Evolutionary conservation across 2,329 filamentous ascomycete genomes (phyloP).

Genomic region (Diaporthe caulivora): DNA sequence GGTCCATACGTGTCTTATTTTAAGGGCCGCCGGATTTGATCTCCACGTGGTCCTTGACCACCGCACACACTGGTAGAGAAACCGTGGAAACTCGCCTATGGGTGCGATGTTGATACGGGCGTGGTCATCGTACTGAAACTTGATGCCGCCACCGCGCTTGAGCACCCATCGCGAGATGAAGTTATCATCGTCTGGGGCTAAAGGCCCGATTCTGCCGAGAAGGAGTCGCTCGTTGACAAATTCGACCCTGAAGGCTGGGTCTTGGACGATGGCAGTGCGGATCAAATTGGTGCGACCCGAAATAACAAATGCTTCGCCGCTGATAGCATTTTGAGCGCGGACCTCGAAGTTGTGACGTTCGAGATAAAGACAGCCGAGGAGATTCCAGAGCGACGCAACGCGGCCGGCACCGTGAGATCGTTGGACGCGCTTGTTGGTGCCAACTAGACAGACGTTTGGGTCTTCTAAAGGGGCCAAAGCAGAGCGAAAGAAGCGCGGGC

Average conservation of each 20-base stretch:
- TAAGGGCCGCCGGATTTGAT: background rate
- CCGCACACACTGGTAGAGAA: background rate
- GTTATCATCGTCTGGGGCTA: background rate
- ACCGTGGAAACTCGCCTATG: background rate
- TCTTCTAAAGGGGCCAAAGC: background rate
- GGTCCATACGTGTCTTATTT: background rate
- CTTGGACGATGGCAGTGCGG: background rate
- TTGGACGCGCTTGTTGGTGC: conserved; percentile 1
- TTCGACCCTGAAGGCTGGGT: background rate
- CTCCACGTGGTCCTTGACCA: conserved; percentile 4
- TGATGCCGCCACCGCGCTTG: background rate
- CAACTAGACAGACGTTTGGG: background rate
- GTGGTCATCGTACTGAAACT: background rate
- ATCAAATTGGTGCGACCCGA: background rate
- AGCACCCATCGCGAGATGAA: background rate
- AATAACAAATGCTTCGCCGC: conserved; percentile 4
- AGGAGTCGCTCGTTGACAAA: background rate
- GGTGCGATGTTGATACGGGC: background rate
- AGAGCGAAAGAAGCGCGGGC: background rate
- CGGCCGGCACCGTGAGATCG: background rate
- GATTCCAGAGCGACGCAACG: background rate
- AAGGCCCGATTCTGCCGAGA: background rate
- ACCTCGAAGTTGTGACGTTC: conserved; percentile 8
- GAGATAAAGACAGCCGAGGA: background rate
- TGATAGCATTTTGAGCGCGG: background rate